Conservation (phyloP, 768 basidiomycete genomes). For the Leccinellum rugosiceps region DNA sequence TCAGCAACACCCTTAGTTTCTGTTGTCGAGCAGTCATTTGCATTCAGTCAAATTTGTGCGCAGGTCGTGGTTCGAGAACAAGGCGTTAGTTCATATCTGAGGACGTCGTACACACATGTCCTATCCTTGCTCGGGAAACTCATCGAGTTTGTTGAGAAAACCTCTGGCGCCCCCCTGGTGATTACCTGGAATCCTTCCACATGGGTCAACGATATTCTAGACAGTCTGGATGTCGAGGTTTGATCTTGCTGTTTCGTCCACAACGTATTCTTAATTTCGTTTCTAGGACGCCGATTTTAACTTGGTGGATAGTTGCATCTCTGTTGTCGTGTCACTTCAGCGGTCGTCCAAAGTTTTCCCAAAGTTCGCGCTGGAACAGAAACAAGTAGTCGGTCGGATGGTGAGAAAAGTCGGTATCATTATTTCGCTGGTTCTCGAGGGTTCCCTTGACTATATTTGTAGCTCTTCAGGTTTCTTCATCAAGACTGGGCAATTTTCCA, state of each 20-base stretch:
- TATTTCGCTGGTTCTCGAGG: neutral
- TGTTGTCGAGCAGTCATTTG: constrained; percentile 52
- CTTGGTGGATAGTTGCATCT: constrained; percentile 60
- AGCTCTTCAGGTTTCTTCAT: constrained; percentile 74
- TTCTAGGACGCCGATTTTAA: constrained; percentile 50
- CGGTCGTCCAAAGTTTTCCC: constrained; percentile 50
- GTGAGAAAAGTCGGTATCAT: constrained; percentile 42
- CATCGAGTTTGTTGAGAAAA: constrained; percentile 38
- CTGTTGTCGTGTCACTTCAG: constrained; percentile 54
- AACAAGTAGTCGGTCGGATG: constrained; percentile 56
- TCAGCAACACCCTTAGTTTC: constrained; percentile 50
- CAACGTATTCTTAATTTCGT: constrained; percentile 3
- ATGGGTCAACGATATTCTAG: constrained; percentile 61
- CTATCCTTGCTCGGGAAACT: constrained; percentile 53
- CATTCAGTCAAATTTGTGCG: constrained; percentile 47
- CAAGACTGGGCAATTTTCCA: constrained; percentile 70
- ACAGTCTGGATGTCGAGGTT: constrained; percentile 56
- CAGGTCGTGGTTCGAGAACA: constrained; percentile 32
- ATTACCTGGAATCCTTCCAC: constrained; percentile 57
- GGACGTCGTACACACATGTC: constrained; percentile 51
- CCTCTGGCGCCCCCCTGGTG: constrained; percentile 29
- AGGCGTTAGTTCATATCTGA: constrained; percentile 33
- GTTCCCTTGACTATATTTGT: constrained; percentile 14
- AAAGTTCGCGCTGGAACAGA: constrained; percentile 50
- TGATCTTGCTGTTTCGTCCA: constrained; percentile 7